Percentiles rank a stretch among this genome's conserved stretches.
Conservation (phyloP, 164 flowering plant genomes). For the Nymphaea thermarum region DNA sequence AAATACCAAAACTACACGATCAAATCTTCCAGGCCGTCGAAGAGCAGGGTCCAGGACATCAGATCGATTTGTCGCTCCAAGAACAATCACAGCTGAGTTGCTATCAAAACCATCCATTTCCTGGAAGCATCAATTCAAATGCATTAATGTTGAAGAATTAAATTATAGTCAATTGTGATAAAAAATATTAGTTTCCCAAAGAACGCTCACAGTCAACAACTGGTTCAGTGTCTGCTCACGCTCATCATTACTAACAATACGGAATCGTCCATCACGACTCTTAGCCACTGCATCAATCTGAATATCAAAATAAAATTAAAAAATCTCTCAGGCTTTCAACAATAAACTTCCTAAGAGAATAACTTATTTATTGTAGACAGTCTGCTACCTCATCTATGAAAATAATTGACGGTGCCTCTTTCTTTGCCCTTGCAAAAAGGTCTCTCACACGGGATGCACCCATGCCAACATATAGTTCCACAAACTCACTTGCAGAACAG, state of each 20-base stretch:
- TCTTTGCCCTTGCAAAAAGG: constrained; percentile 90
- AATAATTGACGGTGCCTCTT: constrained; percentile 94
- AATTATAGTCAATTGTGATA: neutral
- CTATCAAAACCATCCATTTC: constrained; percentile 99
- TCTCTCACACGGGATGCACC: constrained; percentile 98
- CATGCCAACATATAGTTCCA: constrained; percentile 97
- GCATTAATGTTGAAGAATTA: neutral
- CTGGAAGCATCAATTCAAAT: constrained; percentile 26
- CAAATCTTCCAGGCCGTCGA: constrained; percentile 98
- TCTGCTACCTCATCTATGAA: constrained; percentile 87
- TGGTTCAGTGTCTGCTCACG: constrained; percentile 96
- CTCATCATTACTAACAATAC: constrained; percentile 92
- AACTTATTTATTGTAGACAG: neutral
- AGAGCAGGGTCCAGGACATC: constrained; percentile 98
- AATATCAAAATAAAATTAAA: neutral
- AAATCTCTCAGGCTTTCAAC: neutral
- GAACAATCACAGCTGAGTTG: constrained; percentile 91
- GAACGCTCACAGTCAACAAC: constrained; percentile 67
- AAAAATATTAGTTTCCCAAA: neutral
- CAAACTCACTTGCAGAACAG: constrained; percentile 98
- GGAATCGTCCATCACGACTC: constrained; percentile 92
- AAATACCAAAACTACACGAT: constrained; percentile 87
- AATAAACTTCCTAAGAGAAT: neutral
- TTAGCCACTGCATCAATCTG: constrained; percentile 99
- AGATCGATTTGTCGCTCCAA: constrained; percentile 92